Base-by-base conservation (phyloP, 352 stramenopile genomes). In the Phytophthora quininea region DNA sequence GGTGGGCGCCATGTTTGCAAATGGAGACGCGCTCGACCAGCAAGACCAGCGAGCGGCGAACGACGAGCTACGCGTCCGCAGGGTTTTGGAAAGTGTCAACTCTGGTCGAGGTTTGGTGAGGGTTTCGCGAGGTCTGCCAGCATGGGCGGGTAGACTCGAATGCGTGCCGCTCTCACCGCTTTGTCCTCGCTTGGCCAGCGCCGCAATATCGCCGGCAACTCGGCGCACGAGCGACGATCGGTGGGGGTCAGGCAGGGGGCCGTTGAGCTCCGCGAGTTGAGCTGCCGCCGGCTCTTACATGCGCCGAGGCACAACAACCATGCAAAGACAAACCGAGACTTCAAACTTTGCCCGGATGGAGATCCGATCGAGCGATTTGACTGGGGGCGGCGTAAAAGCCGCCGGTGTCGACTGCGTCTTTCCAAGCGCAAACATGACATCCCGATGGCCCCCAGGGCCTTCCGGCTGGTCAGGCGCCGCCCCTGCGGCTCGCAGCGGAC, bases 301-400 rank as follows among this genome's bases (percentile, higher is more conserved):
- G 10, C 19, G 19, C 19, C 19, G 19, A 24, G 19, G 35, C 50
- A 24, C 31, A 29, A 24, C 43, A 37, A 58, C 24, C 19, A 38
- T 67, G 50, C 64, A 71, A 57, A 71, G 52, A 54, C 64, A 19
- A 66, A 59, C 31, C 64, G 12, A 54, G 45, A 10, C 45, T 46
- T 67, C 58, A 67, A 72, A 31, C 52, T 67, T 62, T 71, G 57
- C 32, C 31, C 50, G 30, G 29, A 31, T 35, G 47, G 54, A 30
- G 64, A 72, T 58, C 46, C 54, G 38, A 38, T 63, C 54, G 54
- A 66, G 50, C 15, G 47, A 53, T 53, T 53, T 53, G 47, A 53
- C 2, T n/a, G 9, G 30, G 9, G 47, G 27, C 11, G 7, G 5
- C 27, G 47, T 53, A 53, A 37, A 53, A 53, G 47, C 19, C 47